These are phyloP conservation scores for Thielaviopsis populi DNA, from an alignment of 2,329 filamentous ascomycete species.

Conservation along the genomic window DNA sequence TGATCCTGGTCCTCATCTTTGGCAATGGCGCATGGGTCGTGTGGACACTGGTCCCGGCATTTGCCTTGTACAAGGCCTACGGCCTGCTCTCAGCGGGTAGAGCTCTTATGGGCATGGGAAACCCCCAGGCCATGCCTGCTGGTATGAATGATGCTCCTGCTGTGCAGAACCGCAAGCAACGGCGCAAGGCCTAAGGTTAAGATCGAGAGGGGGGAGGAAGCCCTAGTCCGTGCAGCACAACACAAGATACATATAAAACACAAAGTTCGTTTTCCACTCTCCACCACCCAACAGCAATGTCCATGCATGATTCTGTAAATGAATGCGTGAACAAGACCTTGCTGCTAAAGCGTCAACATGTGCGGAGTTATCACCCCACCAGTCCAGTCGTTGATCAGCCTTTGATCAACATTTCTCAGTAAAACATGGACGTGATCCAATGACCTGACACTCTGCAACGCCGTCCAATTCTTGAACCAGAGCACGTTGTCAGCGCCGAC, in stretches of 20 bases:
- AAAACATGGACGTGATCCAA: constrained; percentile 82
- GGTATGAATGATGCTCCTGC: constrained; percentile 21
- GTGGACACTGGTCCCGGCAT: constrained; percentile 41
- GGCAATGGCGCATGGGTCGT: constrained; percentile 60
- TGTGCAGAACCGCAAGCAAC: constrained; percentile 38
- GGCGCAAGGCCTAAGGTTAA: constrained; percentile 34
- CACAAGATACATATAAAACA: not conserved
- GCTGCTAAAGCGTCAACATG: constrained; percentile 3
- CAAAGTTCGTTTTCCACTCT: not conserved
- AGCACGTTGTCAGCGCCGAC: constrained; percentile 43
- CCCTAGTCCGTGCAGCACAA: not conserved
- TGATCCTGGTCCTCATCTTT: constrained; percentile 56
- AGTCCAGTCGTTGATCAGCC: constrained; percentile 40
- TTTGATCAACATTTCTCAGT: constrained; percentile 39
- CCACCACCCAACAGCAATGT: not conserved
- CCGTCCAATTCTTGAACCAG: constrained; percentile 94
- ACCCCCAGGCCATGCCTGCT: constrained; percentile 19
- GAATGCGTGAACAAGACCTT: not conserved
- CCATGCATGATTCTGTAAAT: not conserved
- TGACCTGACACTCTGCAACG: constrained; percentile 71
- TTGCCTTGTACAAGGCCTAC: constrained; percentile 39
- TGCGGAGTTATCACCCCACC: constrained; percentile 2
- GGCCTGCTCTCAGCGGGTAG: constrained; percentile 39
- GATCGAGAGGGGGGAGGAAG: too few species aligned
- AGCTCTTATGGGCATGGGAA: constrained; percentile 30